Evolutionary conservation across 352 stramenopile genomes (phyloP), one percentile per base, ranked within the genome.

Genomic region (Phytophthora pluvialis): DNA sequence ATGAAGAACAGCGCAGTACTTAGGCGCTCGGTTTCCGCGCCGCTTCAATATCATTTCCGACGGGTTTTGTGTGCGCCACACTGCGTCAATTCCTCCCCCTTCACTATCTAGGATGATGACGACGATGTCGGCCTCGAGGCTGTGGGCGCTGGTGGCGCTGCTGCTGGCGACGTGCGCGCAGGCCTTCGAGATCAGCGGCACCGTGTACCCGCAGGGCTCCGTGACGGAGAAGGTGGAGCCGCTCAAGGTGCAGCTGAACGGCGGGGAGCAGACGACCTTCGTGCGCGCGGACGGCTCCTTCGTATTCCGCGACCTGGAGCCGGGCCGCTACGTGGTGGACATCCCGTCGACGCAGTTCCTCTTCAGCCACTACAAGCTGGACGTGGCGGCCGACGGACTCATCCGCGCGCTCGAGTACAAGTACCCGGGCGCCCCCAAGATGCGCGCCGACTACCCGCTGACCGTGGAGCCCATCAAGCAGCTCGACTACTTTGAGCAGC

Each of bases 401-500:
- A 77, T 88, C 39, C 82, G 78, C 16, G 82, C 78, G 18, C 77
- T 93, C 52, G 83, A 95, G 61, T 91, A 89, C 73, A 90, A 93
- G 65, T 93, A 92, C 67, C 77, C 81, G 33, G 86, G 86, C 50
- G 84, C 86, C 4, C 70, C 80, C 31, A 91, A 91, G 72, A 53
- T 63, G 18, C 80, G 75, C 40, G 74, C 81, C 10, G 66, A 75
- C 43, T 91, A 93, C 60, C 86, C 86, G 4, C 75, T 95, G 7
- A 66, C 64, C 16, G 78, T 76, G 16, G 84, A 95, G 56, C 64
- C 81, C 4, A 75, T 92, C 32, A 88, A 82, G 33, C 67, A 90
- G 55, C 72, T 95, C 39, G 70, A 88, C 36, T 95, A 93, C 81
- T 94, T 94, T 57, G 82, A 93, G 58, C 64, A 91, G 67, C 84